Conservation (phyloP, 202 grass and related monocot species). For the Schoenoplectus tabernaemontani region DNA sequence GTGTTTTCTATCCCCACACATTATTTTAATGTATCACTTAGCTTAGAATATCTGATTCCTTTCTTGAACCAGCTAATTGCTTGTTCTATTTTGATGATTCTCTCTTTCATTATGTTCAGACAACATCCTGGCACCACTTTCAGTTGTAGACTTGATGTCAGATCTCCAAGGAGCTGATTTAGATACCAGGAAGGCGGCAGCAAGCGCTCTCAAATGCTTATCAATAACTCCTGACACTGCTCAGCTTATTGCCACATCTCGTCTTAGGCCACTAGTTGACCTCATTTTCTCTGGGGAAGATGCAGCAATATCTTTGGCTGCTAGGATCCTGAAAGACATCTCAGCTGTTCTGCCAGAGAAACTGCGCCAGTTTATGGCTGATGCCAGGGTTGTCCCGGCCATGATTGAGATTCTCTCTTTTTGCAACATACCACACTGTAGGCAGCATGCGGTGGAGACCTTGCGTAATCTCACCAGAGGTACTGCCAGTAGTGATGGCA, state of each 20-base stretch:
- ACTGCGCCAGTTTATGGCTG: not conserved
- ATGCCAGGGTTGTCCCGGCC: constrained; percentile 6
- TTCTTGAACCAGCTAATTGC: not conserved
- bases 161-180: constrained; percentile 13
- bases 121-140: not conserved
- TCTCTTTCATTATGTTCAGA: not conserved
- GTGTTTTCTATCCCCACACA: not conserved
- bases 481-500: not conserved
- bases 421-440: not conserved
- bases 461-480: constrained; percentile 10
- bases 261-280: constrained; percentile 5
- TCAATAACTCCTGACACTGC: not conserved
- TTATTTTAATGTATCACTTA: not conserved
- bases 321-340: constrained; percentile 6
- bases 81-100: not conserved
- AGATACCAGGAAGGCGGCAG: constrained; percentile 13
- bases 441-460: not conserved
- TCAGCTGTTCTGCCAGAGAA: constrained; percentile 11
- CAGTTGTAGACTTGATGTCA: not conserved
- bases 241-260: not conserved
- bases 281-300: constrained; percentile 16
- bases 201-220: constrained; percentile 15
- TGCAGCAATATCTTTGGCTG: constrained; percentile 10
- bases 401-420: constrained; percentile 16
- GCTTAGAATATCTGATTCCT: not conserved